Evolutionary conservation across 306 rosid genomes (phyloP), one percentile per base, ranked within the genome.

Genomic region (Glycyrrhiza uralensis): DNA sequence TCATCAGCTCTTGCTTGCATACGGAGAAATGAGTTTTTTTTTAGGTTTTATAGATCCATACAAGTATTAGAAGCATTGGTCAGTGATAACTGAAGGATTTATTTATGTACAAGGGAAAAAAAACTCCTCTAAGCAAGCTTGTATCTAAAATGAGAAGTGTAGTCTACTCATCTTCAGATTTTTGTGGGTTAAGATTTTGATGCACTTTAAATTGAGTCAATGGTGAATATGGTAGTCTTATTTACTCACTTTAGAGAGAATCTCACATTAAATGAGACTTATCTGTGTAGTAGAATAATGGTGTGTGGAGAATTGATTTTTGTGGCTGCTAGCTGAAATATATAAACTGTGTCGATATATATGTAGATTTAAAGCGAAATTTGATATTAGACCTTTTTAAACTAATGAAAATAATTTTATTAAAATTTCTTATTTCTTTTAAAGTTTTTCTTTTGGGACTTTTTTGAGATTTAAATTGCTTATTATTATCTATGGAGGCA

Each of bases 21-120:
- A 46, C 46, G 50, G 24, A 38, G 32, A 70, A 24, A 72, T 33
- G 77, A 76, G 63, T 38, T 50, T 58, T 49, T 58, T 49, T 22
- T 65, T 6, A 49, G 39, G 69, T 59, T n/a, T n/a, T 46, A 36
- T n/a, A 33, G 75, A 39, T 47, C 61, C 51, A 30, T 45, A 4
- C 73, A 23, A 52, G 15, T 18, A 59, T 35, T 47, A 24, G 45
- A 72, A 51, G 77, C 52, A 73, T 23, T 68, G 38, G 12, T 57
- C 17, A 38, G 54, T 78, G 71, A 19, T 29, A 28, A 35, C 3
- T 32, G 54, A 14, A 30, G 41, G 47, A 74, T 74, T 54, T 49
- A 74, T 74, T 54, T 49, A 19, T 62, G 66, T 44, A 8, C n/a
- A 58, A 29, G 70, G 63, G 38, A 4, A 23, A 8, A 23, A 8